Conservation (phyloP, 2,329 filamentous ascomycete species). For the Colletotrichum shisoi region DNA sequence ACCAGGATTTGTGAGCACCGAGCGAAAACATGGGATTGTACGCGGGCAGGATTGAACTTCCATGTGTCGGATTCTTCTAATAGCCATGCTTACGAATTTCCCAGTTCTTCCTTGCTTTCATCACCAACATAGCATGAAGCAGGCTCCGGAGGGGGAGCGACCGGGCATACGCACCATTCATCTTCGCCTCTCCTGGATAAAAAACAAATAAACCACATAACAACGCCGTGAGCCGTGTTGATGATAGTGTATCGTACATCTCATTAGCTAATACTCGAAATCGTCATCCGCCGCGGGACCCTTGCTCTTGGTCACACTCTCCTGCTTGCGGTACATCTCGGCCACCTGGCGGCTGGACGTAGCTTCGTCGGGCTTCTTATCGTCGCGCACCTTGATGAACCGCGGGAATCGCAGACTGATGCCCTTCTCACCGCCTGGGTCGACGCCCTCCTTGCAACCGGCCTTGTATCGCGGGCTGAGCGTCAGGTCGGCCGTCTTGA, state of each 20-base stretch:
- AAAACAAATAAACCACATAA: neutral
- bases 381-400: constrained; percentile 89
- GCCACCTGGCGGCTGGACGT: constrained; percentile 85
- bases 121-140: neutral
- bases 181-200: neutral
- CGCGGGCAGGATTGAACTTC: neutral
- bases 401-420: constrained; percentile 90
- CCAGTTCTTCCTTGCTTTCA: neutral
- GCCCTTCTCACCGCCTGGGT: constrained; percentile 74
- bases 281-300: constrained; percentile 91
- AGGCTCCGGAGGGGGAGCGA: neutral
- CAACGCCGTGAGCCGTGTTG: constrained; percentile 17
- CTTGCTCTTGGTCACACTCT: constrained; percentile 86
- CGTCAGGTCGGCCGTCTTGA: constrained; percentile 94
- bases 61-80: neutral
- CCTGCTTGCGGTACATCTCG: constrained; percentile 97
- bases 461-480: constrained; percentile 92
- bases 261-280: constrained; percentile 80
- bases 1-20: neutral
- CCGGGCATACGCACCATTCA: neutral
- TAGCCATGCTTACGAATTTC: neutral
- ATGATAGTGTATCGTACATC: neutral
- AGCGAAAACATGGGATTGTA: neutral
- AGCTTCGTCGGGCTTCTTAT: constrained; percentile 94
- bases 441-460: constrained; percentile 82